phyloP scores from a whole-genome alignment of 371 early-diverging fungal genomes.

The Sporodiniella umbellata region DNA sequence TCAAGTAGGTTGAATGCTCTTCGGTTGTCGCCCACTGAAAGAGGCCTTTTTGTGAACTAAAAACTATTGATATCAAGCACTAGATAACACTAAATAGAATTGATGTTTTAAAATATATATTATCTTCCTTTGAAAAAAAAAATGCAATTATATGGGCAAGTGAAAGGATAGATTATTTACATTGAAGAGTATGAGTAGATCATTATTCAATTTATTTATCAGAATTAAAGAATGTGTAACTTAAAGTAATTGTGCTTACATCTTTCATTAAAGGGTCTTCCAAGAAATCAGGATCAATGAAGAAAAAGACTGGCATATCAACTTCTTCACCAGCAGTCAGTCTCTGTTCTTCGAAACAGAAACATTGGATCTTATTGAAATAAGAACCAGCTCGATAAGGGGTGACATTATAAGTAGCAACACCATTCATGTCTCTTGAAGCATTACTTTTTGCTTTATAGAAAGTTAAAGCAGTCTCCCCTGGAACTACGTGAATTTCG shows the following conservation, averaged over 20 bases:
- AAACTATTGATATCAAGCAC: too few species aligned
- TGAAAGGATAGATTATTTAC: too few species aligned
- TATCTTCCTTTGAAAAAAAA: too few species aligned
- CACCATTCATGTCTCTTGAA: constrained; percentile 92
- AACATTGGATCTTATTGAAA: constrained; percentile 99
- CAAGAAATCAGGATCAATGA: constrained; percentile 95
- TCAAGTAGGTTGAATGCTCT: too few species aligned
- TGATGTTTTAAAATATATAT: too few species aligned
- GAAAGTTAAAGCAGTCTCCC: constrained; percentile 96
- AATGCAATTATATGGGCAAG: too few species aligned
- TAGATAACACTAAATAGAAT: too few species aligned
- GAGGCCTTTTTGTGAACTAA: too few species aligned
- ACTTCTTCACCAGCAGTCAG: constrained; percentile 89
- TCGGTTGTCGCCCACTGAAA: too few species aligned
- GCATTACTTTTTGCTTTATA: constrained; percentile 92
- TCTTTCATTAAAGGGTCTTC: constrained; percentile 96
- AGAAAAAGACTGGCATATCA: constrained; percentile 99
- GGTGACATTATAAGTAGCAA: constrained; percentile 95
- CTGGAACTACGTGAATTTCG: constrained; percentile 85
- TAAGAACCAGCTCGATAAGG: constrained; percentile 91
- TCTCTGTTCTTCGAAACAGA: constrained; percentile 98
- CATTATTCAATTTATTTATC: too few species aligned
- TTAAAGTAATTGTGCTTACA: constrained; percentile 88
- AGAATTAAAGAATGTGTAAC: constrained; percentile 94
- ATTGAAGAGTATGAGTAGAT: too few species aligned